These are phyloP conservation scores for Bipolaris oryzae DNA, from an alignment of 2,329 filamentous ascomycete species.

Conservation along the genomic window DNA sequence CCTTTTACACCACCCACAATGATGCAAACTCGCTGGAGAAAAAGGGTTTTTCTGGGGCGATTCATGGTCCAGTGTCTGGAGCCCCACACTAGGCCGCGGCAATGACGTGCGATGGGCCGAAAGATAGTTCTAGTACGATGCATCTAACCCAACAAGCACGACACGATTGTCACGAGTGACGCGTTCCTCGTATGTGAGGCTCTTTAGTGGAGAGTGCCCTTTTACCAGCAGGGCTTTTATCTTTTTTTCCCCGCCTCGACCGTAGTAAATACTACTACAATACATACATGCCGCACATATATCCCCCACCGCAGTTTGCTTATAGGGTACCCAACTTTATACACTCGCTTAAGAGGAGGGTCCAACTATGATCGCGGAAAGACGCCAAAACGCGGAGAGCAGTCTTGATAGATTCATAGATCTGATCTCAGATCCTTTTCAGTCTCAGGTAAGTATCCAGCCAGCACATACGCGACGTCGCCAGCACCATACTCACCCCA, in stretches of 20 bases:
- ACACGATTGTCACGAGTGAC: conserved; percentile 8
- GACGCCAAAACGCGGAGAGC: conserved; percentile 20
- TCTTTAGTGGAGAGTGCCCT: background rate
- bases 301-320: background rate
- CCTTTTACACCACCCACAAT: background rate
- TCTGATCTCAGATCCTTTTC: conserved; percentile 51
- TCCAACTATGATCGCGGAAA: conserved; percentile 18
- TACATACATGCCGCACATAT: background rate
- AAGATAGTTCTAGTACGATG: conserved; percentile 11
- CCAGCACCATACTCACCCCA: background rate
- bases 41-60: conserved; percentile 1
- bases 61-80: conserved; percentile 5
- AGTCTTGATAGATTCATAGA: conserved; percentile 47
- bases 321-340: background rate
- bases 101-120: conserved; percentile 17
- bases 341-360: conserved; percentile 9
- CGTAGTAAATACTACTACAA: too few species aligned
- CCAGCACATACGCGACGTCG: background rate
- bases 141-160: conserved; percentile 13
- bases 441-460: conserved; percentile 32
- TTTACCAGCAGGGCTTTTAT: background rate
- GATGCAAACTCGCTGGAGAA: background rate
- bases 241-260: background rate
- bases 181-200: conserved; percentile 3
- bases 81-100: conserved; percentile 5